Evolutionary conservation across 257 asterid species (phyloP).

Genomic region (Nicotiana undulata): DNA sequence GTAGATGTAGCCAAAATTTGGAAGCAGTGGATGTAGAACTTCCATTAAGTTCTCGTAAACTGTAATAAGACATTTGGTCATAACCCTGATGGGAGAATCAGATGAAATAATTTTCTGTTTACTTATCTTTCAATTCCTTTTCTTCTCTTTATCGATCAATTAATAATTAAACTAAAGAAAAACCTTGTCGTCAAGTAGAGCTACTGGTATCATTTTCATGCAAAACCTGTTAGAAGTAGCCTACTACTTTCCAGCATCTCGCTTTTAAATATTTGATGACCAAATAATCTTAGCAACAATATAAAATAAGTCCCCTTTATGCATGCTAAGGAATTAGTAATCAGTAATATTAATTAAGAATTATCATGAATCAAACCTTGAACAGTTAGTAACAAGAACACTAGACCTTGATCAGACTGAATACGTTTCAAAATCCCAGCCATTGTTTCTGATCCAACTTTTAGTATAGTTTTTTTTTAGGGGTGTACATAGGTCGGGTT

Average conservation of each 20-base stretch:
- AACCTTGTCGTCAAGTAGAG: no score
- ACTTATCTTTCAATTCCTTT: neutral
- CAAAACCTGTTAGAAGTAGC: neutral
- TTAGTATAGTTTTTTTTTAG: neutral
- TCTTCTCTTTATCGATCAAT: no score
- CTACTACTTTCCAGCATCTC: no score
- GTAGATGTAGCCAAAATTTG: neutral
- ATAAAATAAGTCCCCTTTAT: neutral
- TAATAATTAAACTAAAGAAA: no score
- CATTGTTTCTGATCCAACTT: neutral
- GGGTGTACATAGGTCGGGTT: no score
- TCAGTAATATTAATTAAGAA: neutral
- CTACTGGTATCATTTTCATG: no score
- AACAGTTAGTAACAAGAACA: neutral
- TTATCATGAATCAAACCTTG: neutral
- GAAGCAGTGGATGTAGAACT: neutral
- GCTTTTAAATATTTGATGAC: neutral
- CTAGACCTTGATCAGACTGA: neutral
- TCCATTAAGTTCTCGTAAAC: neutral
- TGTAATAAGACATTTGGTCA: neutral
- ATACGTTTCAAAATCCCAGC: neutral
- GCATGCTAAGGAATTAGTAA: neutral
- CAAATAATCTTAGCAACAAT: neutral
- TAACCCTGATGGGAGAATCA: neutral
- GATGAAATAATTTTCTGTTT: neutral